Conservation (phyloP, 2,329 filamentous ascomycete species). For the Botrytis galanthina region DNA sequence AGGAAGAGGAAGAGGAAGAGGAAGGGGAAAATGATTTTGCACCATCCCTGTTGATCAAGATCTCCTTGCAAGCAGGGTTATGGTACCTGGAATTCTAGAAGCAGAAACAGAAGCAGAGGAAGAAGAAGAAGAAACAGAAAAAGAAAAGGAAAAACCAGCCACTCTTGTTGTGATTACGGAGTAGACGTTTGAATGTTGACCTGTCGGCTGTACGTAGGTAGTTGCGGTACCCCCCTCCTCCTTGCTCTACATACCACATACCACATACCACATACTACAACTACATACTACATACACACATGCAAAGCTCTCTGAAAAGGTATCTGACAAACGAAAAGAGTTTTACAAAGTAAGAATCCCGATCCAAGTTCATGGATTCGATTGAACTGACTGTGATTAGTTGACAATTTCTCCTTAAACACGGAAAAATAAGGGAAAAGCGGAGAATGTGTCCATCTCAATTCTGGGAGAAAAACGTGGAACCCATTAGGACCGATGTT, state of each 20-base stretch:
- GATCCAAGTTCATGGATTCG: background rate
- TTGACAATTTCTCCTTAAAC: background rate
- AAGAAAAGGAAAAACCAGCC: background rate
- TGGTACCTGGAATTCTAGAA: background rate
- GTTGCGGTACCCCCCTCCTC: background rate
- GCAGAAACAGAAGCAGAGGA: background rate
- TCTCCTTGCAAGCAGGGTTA: background rate
- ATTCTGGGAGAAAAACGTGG: conserved; percentile 1
- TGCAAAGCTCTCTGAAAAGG: background rate
- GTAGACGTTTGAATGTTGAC: background rate
- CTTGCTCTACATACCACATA: background rate
- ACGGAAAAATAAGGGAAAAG: conserved; percentile 7
- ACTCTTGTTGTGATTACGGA: background rate
- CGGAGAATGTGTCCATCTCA: background rate
- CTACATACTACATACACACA: background rate
- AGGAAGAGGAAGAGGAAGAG: background rate
- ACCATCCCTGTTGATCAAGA: background rate
- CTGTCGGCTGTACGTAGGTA: background rate
- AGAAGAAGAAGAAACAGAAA: background rate
- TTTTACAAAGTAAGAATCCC: background rate
- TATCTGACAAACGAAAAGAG: background rate
- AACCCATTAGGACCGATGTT: background rate
- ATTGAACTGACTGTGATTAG: background rate
- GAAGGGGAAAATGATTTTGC: background rate
- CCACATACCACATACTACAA: background rate